Base-by-base conservation (phyloP, 768 basidiomycete species). In the Boletus fagicola region DNA sequence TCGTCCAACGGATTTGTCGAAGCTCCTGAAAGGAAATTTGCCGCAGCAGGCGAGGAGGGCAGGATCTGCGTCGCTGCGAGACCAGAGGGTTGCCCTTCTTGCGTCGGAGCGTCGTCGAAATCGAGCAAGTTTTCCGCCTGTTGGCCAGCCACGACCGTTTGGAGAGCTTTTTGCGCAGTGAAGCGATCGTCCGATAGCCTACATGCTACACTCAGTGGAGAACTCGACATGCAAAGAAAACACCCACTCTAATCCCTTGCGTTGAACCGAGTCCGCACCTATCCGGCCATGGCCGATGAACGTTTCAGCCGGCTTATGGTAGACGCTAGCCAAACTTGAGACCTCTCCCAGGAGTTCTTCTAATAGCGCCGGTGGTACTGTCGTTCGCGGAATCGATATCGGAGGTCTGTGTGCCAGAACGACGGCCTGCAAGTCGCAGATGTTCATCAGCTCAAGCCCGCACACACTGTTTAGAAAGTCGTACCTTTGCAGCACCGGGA, bases 241-340 rank as follows among this genome's bases (percentile, higher is more conserved):
- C 30, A 76, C 86, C 38, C 57, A 87, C 86, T 87, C 87, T 53
- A 72, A 64, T 54, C 77, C 83, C 72, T 80, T 87, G 64, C 80
- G 78, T 61, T 85, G 83, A 63, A 95, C 78, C 7, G 88, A 78
- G 63, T 94, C 92, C 0, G 86, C 91, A 9, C 93, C 88, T 55
- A 98, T 79, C 48, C 95, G 81, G 9, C 97, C 96, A 62, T 86
- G 85, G 0, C 96, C 97, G 54, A 99, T 84, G 66, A 99, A 99
- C 0, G 97, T 98, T 69, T 94, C 92, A 36, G 86, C 87, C 0
- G 97, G 97, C 72, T 97, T 98, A 76, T 99, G 97, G 69, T 99
- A 99, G 2, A 96, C 94, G 68, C 94, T 96, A 6, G 94, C 92
- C 20, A 98, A 76, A 44, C 82, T 86, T 2, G 92, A 93, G 22